These are phyloP conservation scores for Periconia digitata DNA, from an alignment of 2,329 filamentous ascomycete species.

Conservation along the genomic window DNA sequence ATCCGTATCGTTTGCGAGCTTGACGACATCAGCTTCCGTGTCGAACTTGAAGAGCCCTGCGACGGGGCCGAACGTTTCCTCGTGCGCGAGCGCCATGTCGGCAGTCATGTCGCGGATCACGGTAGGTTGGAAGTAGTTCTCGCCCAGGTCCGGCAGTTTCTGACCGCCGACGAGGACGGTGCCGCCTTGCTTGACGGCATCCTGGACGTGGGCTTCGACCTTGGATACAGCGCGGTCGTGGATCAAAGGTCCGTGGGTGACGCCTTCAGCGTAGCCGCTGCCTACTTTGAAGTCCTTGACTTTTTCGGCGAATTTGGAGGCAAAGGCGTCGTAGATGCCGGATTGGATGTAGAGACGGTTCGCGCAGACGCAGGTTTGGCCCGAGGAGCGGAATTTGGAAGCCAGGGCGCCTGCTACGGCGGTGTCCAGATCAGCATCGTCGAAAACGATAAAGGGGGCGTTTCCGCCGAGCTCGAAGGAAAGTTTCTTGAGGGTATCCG, in stretches of 20 bases:
- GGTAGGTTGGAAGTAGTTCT: slow-evolving; percentile 88
- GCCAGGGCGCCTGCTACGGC: slow-evolving; percentile 82
- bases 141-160: slow-evolving; percentile 70
- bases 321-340: slow-evolving; percentile 76
- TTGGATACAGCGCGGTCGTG: slow-evolving; percentile 69
- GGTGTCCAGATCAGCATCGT: slow-evolving; percentile 84
- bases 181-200: slow-evolving; percentile 35
- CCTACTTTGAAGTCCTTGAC: slow-evolving; percentile 76
- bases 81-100: slow-evolving; percentile 79
- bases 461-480: slow-evolving; percentile 94
- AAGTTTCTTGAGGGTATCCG: slow-evolving; percentile 79
- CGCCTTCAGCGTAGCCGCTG: slow-evolving; percentile 67
- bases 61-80: slow-evolving; percentile 96
- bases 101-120: slow-evolving; percentile 83
- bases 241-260: slow-evolving; percentile 82
- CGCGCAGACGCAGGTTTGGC: slow-evolving; percentile 84
- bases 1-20: slow-evolving; percentile 76
- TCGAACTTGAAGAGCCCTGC: slow-evolving; percentile 87
- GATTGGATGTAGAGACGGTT: slow-evolving; percentile 81
- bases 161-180: slow-evolving; percentile 58
- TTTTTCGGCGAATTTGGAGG: slow-evolving; percentile 67
- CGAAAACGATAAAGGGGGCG: slow-evolving; percentile 94
- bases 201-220: slow-evolving; percentile 40
- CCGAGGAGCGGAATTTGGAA: slow-evolving; percentile 91
- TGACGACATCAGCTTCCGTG: slow-evolving; percentile 84